A percentile compares a stretch with the other conserved stretches of the same genome.
phyloP scores from a whole-genome alignment of 441 rosid species.

The Aleurites moluccanus region DNA sequence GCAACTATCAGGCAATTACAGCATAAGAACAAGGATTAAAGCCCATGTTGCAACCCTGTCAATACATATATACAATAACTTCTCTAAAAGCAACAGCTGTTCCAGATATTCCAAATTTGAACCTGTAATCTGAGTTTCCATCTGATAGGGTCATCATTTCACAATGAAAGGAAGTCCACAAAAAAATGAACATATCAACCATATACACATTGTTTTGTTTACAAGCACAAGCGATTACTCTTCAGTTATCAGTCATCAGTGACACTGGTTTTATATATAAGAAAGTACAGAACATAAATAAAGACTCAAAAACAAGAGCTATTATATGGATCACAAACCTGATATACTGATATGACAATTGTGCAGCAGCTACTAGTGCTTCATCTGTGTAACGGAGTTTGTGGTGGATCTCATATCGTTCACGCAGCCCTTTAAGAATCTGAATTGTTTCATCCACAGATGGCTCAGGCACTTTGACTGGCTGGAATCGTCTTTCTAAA shows the following conservation, averaged over 20 bases:
- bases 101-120: no score
- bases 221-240: background rate
- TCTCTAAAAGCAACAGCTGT: background rate
- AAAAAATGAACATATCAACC: background rate
- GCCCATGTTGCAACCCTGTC: background rate
- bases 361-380: slow-evolving; percentile 50
- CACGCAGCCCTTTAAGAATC: slow-evolving; percentile 47
- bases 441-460: slow-evolving; percentile 51
- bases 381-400: slow-evolving; percentile 53
- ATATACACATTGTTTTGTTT: background rate
- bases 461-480: slow-evolving; percentile 59
- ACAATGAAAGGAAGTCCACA: background rate
- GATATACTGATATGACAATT: slow-evolving; percentile 57
- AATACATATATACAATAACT: background rate
- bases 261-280: no score
- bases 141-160: background rate
- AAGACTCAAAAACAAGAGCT: background rate
- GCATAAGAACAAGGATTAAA: background rate
- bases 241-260: background rate
- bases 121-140: background rate
- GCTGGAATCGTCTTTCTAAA: slow-evolving; percentile 58
- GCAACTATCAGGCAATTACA: background rate
- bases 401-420: slow-evolving; percentile 56
- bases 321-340: slow-evolving; percentile 35
- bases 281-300: background rate